Evolutionary conservation across 768 basidiomycete species (phyloP), one percentile per base, ranked within the genome.

Genomic region (Boletus rubropictus): DNA sequence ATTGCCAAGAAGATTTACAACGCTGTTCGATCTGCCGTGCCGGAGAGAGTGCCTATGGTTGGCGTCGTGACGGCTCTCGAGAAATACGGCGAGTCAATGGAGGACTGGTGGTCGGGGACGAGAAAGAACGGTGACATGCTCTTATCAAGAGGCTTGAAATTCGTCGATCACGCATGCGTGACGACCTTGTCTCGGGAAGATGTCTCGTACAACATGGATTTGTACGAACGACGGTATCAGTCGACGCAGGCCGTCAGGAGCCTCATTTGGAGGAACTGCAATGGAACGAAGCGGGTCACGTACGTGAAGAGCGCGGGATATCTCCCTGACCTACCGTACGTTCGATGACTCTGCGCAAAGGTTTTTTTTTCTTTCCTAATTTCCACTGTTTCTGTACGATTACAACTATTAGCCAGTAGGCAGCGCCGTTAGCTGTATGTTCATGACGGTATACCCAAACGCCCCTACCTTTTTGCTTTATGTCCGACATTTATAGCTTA

Each of bases 81-180:
- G 54, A 63, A 71, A 42, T 63, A 69, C 21, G 40, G 53, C 35
- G 32, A 31, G 25, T 42, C 59, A 48, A 65, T 65, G 64, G 63
- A 64, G 12, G 49, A 47, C 27, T 68, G 52, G 72, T 72, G 71
- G 71, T 44, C 58, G 0, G 61, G 61, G 4, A 1, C 35, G 7
- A 40, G 41, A 25, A 56, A 51, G 50, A 75, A 75, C 29, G 59
- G 68, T 10, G 53, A 55, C n/a, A 53, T 51, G 21, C 72, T 76
- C 42, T 50, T 54, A 25, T 41, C 47, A 7, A 53, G 67, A 31
- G 62, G 62, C 14, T 66, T 75, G 52, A 50, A 57, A 9, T 72
- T 72, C 21, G 55, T 53, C 27, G 72, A 68, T 9, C 65, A 71
- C 36, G 75, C 70, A 1, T 75, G 75, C 55, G 62, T 75, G 54